These are phyloP conservation scores for Striga hermonthica DNA, from an alignment of 305 asterid genomes.

Conservation along the genomic window DNA sequence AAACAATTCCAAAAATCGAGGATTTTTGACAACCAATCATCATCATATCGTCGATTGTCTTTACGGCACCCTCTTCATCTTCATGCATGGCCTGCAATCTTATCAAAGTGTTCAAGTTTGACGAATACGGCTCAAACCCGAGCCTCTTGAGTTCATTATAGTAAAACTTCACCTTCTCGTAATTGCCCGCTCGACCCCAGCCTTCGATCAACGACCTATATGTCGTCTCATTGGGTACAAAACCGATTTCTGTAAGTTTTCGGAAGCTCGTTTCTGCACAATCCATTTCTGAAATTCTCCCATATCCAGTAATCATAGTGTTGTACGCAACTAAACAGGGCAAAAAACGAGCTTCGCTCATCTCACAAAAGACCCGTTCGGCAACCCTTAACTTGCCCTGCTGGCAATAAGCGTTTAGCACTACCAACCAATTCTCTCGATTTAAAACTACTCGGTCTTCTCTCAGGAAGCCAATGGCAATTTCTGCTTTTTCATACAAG, in stretches of 20 bases:
- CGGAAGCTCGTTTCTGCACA: constrained; percentile 51
- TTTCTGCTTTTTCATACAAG: constrained; percentile 67
- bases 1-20: constrained; percentile 64
- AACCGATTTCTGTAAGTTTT: constrained; percentile 47
- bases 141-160: constrained; percentile 52
- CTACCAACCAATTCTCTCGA: constrained; percentile 75
- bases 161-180: constrained; percentile 44
- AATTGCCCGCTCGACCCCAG: constrained; percentile 73
- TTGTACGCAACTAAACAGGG: constrained; percentile 74
- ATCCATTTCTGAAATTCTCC: constrained; percentile 62
- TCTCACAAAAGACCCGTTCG: constrained; percentile 48
- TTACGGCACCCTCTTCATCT: constrained; percentile 53
- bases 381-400: constrained; percentile 73
- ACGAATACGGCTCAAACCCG: constrained; percentile 63
- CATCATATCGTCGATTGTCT: constrained; percentile 64
- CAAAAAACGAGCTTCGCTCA: constrained; percentile 60
- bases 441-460: constrained; percentile 64
- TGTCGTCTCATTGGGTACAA: constrained; percentile 77
- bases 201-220: constrained; percentile 89
- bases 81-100: constrained; percentile 70
- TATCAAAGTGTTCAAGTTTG: constrained; percentile 74
- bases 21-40: constrained; percentile 61
- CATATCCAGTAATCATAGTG: constrained; percentile 86
- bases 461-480: constrained; percentile 49
- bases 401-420: constrained; percentile 84